Percentiles rank a stretch among this genome's conserved stretches.
phyloP scores from a whole-genome alignment of 2,329 filamentous ascomycete genomes.

The Colletotrichum scovillei region DNA sequence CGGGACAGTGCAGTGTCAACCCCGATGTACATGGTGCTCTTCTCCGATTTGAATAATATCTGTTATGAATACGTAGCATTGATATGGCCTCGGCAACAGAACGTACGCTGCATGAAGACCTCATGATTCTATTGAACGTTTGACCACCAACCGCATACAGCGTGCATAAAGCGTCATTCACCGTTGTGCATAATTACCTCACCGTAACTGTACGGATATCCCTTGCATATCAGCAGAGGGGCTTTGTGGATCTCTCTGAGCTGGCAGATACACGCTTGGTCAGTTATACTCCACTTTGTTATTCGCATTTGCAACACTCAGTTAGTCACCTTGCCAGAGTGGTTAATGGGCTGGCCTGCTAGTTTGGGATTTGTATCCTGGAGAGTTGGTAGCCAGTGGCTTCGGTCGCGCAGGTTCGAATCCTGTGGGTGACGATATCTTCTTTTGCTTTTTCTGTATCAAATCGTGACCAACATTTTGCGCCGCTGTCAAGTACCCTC shows the following conservation, averaged over 20 bases:
- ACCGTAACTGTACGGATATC: neutral
- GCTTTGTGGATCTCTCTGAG: neutral
- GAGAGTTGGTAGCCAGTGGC: slow-evolving; percentile 31
- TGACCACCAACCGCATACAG: neutral
- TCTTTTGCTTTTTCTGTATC: neutral
- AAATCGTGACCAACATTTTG: no score
- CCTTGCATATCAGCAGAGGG: neutral
- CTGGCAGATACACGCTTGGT: no score
- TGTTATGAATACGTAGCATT: neutral
- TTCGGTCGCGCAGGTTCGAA: slow-evolving; percentile 36
- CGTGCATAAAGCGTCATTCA: neutral
- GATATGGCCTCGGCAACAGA: neutral
- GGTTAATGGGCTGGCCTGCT: slow-evolving; percentile 36
- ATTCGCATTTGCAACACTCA: fast-evolving
- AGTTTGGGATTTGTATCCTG: neutral
- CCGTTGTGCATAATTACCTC: neutral
- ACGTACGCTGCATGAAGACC: neutral
- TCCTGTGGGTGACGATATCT: slow-evolving; percentile 31
- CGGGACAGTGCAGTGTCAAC: no score
- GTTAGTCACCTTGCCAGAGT: slow-evolving; percentile 34
- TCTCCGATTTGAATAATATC: no score
- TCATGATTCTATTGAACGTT: neutral
- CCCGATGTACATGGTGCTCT: no score
- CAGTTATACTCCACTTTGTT: fast-evolving
- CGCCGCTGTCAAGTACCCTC: no score